phyloP scores from a whole-genome alignment of 148 eudicot genomes.

The Oxyria digyna region DNA sequence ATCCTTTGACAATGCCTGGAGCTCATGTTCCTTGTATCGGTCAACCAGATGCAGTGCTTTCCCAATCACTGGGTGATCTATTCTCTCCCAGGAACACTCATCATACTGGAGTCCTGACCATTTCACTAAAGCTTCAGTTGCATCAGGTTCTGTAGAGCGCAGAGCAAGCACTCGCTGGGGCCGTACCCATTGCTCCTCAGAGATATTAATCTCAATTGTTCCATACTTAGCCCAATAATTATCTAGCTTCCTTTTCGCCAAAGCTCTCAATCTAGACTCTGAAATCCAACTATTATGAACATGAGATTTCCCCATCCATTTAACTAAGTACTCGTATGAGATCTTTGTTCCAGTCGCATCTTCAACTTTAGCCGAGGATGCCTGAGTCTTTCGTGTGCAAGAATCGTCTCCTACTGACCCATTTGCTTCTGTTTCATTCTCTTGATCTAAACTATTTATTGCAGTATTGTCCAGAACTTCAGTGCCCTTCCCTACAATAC shows the following conservation, averaged over 20 bases:
- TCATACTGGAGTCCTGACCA: constrained; percentile 93
- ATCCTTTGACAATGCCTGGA: constrained; percentile 49
- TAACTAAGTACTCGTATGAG: constrained; percentile 64
- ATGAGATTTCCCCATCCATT: constrained; percentile 93
- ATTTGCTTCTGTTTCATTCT: constrained; percentile 18
- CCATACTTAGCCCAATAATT: constrained; percentile 84
- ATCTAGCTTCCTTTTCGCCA: constrained; percentile 86
- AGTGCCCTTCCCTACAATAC: constrained; percentile 16
- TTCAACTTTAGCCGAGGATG: constrained; percentile 18
- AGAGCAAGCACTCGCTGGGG: constrained; percentile 79
- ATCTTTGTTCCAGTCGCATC: constrained; percentile 17
- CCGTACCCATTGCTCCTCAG: constrained; percentile 66
- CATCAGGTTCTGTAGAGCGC: constrained; percentile 36
- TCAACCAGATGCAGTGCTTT: constrained; percentile 46
- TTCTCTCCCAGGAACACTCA: constrained; percentile 96
- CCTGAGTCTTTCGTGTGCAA: constrained; percentile 10
- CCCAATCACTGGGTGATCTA: constrained; percentile 52
- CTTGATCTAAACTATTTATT: constrained; percentile 14
- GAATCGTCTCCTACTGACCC: constrained; percentile 13
- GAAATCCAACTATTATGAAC: constrained; percentile 78
- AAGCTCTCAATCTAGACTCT: constrained; percentile 59
- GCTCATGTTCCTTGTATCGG: constrained; percentile 46
- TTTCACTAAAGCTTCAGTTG: constrained; percentile 59
- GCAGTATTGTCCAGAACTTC: constrained; percentile 15
- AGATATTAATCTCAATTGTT: constrained; percentile 50